Evolutionary conservation across 2,329 filamentous ascomycete species (phyloP), one percentile per base, ranked within the genome.

Genomic region (Alternaria angustiovoidea): DNA sequence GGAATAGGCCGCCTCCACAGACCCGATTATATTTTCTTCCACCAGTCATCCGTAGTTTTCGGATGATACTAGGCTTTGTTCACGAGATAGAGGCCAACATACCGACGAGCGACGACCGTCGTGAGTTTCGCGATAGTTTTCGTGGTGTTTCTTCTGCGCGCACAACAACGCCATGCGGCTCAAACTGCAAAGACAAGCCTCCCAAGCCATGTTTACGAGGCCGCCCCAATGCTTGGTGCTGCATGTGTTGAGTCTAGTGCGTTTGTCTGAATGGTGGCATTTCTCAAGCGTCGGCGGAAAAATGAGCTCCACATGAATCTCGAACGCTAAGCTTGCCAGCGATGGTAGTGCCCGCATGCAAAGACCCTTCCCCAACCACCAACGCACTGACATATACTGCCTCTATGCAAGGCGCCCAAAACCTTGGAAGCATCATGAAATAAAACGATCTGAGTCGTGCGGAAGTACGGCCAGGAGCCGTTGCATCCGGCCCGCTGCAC

Each of bases 1-100:
- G 39, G 51, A 22, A 28, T 28, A 20, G 20, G 36, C 20, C 28
- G 24, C 30, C 16, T 42, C 34, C 39, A 26, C 36, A 60, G 57
- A 59, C 57, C 53, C 53, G 18, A 20, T 60, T 57, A 52, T 60
- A 11, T 42, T 39, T 52, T 60, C 53, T 46, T 60, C 57, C 53
- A 52, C 53, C 53, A 60, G 47, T 60, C 47, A 56, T 28, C 12
- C 41, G 20, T 48, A 48, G 14, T 1, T 38, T 20, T 12, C 9
- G 5, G 34, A 18, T 12, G 24, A 34, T 11, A 28, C 16, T 55
- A 11, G 18, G 46, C 16, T 18, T 18, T 28, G 28, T 2, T 26
- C 24, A 18, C 20, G 18, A 47, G 34, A 7, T 32, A 7, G 4
- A 22, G 16, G 6, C 34, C 16, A 16, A 22, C 12, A 44, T 51